Percentiles rank a stretch among this genome's conserved stretches.
Evolutionary conservation across 768 basidiomycete species (phyloP).

Genomic region (Phlegmacium glaucopus): DNA sequence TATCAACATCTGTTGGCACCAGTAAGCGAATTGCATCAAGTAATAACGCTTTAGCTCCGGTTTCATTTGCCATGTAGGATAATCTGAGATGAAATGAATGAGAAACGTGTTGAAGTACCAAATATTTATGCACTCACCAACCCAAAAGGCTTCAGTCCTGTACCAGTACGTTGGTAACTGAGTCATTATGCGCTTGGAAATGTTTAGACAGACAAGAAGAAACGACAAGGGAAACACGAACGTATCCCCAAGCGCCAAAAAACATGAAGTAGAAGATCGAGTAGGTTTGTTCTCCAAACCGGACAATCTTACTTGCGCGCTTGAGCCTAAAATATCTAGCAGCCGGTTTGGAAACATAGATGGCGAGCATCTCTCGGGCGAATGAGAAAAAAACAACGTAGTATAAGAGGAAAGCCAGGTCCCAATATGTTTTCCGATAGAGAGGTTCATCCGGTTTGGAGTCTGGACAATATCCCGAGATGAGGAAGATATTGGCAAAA

Average conservation of each 20-base stretch:
- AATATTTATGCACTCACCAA: constrained; percentile 40
- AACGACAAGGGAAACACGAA: constrained; percentile 37
- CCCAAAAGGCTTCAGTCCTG: constrained; percentile 81
- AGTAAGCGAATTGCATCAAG: constrained; percentile 89
- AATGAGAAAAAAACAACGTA: constrained; percentile 89
- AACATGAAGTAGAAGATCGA: constrained; percentile 75
- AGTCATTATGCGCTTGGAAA: constrained; percentile 72
- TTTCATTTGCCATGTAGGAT: constrained; percentile 88
- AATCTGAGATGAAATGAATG: constrained; percentile 43
- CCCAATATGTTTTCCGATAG: constrained; percentile 71
- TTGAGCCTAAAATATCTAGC: constrained; percentile 71
- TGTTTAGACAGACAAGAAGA: constrained; percentile 2
- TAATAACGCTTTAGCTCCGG: constrained; percentile 88
- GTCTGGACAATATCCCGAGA: constrained; percentile 59
- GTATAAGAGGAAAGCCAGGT: constrained; percentile 78
- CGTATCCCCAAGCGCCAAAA: constrained; percentile 74
- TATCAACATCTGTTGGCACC: constrained; percentile 91
- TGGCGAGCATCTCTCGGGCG: constrained; percentile 69
- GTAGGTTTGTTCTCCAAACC: constrained; percentile 93
- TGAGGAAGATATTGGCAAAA: constrained; percentile 65
- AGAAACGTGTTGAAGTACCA: background rate
- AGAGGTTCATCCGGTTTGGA: constrained; percentile 52
- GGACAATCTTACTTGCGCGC: constrained; percentile 60
- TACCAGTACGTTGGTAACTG: constrained; percentile 85
- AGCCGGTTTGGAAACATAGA: constrained; percentile 62